Conservation (phyloP, 495 filamentous ascomycete genomes). For the Penicillium odoratum region DNA sequence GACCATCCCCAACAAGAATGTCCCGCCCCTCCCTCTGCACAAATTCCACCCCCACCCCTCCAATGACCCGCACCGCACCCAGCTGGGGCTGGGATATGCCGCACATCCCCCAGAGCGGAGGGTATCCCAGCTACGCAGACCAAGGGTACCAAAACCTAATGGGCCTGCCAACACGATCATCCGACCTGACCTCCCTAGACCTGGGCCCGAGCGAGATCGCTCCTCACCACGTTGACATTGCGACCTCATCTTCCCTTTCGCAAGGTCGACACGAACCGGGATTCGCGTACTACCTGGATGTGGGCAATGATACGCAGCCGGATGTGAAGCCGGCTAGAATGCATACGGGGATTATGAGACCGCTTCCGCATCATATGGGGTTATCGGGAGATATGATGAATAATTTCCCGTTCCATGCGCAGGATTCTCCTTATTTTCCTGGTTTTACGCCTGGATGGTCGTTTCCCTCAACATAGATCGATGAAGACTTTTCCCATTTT, state of each 20-base stretch:
- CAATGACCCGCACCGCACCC: constrained; percentile 20
- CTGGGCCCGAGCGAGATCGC: constrained; percentile 21
- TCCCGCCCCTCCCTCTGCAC: constrained; percentile 17
- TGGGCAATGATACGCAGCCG: constrained; percentile 12
- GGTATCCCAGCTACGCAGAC: constrained; percentile 27
- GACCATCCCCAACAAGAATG: constrained; percentile 29
- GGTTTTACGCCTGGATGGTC: constrained; percentile 32
- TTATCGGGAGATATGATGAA: constrained; percentile 31
- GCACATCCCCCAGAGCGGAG: constrained; percentile 17
- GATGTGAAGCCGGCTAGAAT: constrained; percentile 23
- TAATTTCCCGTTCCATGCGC: constrained; percentile 29
- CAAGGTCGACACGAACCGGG: constrained; percentile 14
- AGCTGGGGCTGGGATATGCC: constrained; percentile 42
- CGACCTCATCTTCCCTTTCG: constrained; percentile 10
- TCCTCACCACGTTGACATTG: constrained; percentile 21
- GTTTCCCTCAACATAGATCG: constrained; percentile 31
- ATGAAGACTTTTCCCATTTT: background rate
- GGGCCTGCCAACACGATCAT: constrained; percentile 19
- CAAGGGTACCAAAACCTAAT: constrained; percentile 28
- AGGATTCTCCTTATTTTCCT: constrained; percentile 30
- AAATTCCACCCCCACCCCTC: constrained; percentile 21
- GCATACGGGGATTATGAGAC: constrained; percentile 16
- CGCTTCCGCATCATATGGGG: constrained; percentile 20
- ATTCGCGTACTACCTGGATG: constrained; percentile 23
- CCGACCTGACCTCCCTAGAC: constrained; percentile 18